These are phyloP conservation scores for Calonectria pseudoturangicola DNA, from an alignment of 2,329 filamentous ascomycete genomes.

Conservation along the genomic window DNA sequence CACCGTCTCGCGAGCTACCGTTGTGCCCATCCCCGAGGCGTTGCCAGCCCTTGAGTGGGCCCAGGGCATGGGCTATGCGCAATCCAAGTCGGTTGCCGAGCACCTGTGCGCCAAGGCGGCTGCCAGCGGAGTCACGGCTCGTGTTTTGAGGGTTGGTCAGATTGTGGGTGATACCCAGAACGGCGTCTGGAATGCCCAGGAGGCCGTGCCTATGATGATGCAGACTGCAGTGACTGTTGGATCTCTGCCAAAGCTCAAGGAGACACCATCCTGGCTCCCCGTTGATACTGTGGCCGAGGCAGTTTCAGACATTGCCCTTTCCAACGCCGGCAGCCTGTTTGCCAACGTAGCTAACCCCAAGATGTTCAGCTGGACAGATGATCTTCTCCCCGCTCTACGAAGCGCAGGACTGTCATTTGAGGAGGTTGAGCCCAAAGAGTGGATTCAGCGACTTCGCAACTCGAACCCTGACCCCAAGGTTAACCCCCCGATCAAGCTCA, in stretches of 20 bases:
- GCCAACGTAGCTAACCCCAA: constrained; percentile 69
- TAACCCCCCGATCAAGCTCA: constrained; percentile 72
- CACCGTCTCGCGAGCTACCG: constrained; percentile 61
- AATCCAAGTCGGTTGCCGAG: constrained; percentile 63
- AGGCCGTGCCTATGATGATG: constrained; percentile 72
- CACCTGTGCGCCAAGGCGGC: constrained; percentile 61
- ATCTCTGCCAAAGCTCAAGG: constrained; percentile 66
- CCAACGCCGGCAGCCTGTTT: constrained; percentile 58
- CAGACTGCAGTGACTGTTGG: constrained; percentile 66
- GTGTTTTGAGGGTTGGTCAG: constrained; percentile 69
- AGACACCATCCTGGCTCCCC: constrained; percentile 66
- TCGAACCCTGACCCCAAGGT: constrained; percentile 64
- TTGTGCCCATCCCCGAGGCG: constrained; percentile 60
- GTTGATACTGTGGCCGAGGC: constrained; percentile 64
- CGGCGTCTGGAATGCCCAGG: constrained; percentile 70
- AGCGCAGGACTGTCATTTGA: constrained; percentile 65
- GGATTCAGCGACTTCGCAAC: constrained; percentile 63
- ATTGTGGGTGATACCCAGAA: constrained; percentile 67
- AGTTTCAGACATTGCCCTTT: constrained; percentile 61
- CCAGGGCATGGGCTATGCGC: constrained; percentile 65
- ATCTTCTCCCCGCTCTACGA: constrained; percentile 69
- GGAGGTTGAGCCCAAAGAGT: constrained; percentile 64
- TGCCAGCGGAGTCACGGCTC: constrained; percentile 55
- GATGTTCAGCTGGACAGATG: constrained; percentile 68
- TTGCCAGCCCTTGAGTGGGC: constrained; percentile 61